phyloP scores from a whole-genome alignment of 345 rosid species.

The Excoecaria agallocha region DNA sequence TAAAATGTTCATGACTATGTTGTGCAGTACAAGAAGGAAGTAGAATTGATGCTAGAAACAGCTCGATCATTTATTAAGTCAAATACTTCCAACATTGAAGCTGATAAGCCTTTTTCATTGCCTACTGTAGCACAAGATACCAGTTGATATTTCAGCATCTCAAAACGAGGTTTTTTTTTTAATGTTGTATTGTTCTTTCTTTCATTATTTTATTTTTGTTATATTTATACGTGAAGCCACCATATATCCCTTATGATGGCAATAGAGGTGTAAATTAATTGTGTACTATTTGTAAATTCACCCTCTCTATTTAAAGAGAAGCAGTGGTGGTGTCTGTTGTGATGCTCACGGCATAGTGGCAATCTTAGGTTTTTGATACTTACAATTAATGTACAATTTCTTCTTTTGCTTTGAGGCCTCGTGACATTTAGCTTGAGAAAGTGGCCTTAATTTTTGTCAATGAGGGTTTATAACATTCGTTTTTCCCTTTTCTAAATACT shows the following conservation, averaged over 20 bases:
- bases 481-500: too few relatives aligned
- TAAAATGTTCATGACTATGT: not conserved
- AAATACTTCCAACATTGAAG: constrained; percentile 17
- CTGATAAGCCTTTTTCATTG: constrained; percentile 13
- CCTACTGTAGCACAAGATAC: constrained; percentile 31
- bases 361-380: not conserved
- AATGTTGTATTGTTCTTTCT: not conserved
- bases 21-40: constrained; percentile 82
- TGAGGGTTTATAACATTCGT: not conserved
- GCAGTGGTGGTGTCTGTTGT: constrained; percentile 25
- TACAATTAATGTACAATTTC: not conserved
- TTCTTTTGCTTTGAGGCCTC: not conserved
- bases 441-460: not conserved
- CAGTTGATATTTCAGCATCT: constrained; percentile 15
- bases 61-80: constrained; percentile 45
- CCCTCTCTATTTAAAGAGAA: constrained; percentile 33
- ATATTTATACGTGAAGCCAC: not conserved
- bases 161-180: not conserved
- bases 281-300: constrained; percentile 11
- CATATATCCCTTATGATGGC: not conserved
- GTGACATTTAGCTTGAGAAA: not conserved
- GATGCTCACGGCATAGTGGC: not conserved
- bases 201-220: not conserved
- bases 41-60: constrained; percentile 62
- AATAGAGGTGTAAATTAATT: constrained; percentile 14